Percentiles rank a stretch among this genome's conserved stretches.
phyloP scores from a whole-genome alignment of 2,329 filamentous ascomycete species.

The Samsoniella hepiali region DNA sequence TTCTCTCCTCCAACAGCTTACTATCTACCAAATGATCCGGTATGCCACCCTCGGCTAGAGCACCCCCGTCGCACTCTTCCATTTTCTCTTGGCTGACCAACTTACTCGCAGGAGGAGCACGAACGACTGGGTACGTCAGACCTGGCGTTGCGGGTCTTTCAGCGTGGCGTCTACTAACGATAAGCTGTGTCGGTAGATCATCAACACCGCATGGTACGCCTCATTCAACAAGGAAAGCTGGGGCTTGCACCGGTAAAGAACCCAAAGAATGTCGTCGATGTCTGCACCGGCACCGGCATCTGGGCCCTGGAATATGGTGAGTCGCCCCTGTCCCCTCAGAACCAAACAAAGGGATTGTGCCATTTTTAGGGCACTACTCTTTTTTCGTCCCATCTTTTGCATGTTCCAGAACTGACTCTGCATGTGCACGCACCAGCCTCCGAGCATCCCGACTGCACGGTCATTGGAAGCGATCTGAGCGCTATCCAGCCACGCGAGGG shows the following conservation, averaged over 20 bases:
- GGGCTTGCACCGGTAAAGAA: constrained; percentile 43
- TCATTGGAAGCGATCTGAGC: constrained; percentile 32
- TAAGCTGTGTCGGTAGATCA: constrained; percentile 31
- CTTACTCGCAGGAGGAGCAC: constrained; percentile 23
- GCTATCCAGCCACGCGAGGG: constrained; percentile 40
- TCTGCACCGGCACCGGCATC: constrained; percentile 50
- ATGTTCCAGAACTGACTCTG: not conserved
- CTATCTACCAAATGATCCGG: constrained; percentile 20
- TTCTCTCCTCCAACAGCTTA: constrained; percentile 11
- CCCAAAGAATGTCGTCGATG: constrained; percentile 44
- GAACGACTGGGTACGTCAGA: constrained; percentile 22
- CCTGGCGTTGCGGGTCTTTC: not conserved
- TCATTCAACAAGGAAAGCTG: constrained; percentile 42
- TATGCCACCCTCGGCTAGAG: not conserved
- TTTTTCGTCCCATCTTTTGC: not conserved
- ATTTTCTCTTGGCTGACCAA: not conserved
- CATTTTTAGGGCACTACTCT: not conserved
- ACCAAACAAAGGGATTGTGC: not conserved
- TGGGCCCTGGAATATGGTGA: constrained; percentile 50
- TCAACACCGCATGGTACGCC: constrained; percentile 32
- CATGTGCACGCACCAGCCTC: not conserved
- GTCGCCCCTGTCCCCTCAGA: not conserved
- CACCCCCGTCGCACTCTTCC: not conserved
- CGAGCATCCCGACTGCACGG: constrained; percentile 14
- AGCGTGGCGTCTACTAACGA: not conserved